Conservation (phyloP, 805 yeast species). For the Teunomyces aglyptinius region DNA sequence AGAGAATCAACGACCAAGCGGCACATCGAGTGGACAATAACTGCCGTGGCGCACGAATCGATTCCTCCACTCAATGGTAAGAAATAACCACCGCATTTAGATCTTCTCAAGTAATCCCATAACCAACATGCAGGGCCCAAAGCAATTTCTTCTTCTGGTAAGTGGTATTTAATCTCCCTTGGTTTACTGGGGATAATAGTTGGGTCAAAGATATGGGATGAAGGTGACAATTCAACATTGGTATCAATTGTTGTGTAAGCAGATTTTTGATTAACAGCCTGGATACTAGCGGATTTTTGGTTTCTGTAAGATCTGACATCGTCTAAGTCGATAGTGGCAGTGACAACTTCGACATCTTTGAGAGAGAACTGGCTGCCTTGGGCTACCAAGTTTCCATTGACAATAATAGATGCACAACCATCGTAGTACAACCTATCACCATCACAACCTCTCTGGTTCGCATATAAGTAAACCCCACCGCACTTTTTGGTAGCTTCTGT, state of each 20-base stretch:
- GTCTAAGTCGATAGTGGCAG: conserved; percentile 93
- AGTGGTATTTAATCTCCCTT: conserved; percentile 57
- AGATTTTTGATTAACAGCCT: conserved; percentile 47
- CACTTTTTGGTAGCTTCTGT: conserved; percentile 92
- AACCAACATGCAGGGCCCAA: conserved; percentile 99
- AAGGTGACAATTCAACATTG: conserved; percentile 65
- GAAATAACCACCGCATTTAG: conserved; percentile 87
- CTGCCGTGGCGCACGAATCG: conserved; percentile 96
- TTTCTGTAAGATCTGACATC: conserved; percentile 84
- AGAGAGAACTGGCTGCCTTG: conserved; percentile 91
- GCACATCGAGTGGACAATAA: conserved; percentile 93
- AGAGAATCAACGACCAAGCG: conserved; percentile 74
- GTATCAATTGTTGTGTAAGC: conserved; percentile 59
- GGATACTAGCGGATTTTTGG: conserved; percentile 74
- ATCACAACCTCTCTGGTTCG: conserved; percentile 97
- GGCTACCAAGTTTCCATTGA: conserved; percentile 88
- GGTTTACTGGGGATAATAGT: conserved; percentile 55
- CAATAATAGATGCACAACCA: conserved; percentile 93
- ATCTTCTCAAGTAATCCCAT: conserved; percentile 95
- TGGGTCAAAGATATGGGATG: conserved; percentile 58
- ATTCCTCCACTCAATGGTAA: conserved; percentile 96
- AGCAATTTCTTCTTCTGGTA: conserved; percentile 95
- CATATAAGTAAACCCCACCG: conserved; percentile 91
- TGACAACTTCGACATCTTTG: conserved; percentile 87
- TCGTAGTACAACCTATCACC: conserved; percentile 97